Conservation (phyloP, 2,329 filamentous ascomycete species). For the Epichloe sibirici region DNA sequence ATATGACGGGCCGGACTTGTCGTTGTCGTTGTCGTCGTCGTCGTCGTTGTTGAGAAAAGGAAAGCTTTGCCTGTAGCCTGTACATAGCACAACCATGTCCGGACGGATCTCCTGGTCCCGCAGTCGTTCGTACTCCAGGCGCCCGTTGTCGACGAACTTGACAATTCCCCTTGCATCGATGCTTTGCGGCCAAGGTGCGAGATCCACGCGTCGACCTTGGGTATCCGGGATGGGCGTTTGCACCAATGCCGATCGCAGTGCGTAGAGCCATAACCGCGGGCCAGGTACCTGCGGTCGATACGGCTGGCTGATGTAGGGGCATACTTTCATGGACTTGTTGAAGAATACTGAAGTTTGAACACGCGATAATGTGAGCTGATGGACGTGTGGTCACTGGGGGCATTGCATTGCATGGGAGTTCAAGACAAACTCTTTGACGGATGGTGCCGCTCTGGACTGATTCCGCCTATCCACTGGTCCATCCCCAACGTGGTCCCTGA, state of each 20-base stretch:
- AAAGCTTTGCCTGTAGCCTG: slow-evolving; percentile 32
- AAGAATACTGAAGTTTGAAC: slow-evolving; percentile 22
- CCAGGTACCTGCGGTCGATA: slow-evolving; percentile 15
- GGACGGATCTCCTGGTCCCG: slow-evolving; percentile 20
- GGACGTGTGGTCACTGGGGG: too few species aligned
- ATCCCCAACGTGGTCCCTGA: slow-evolving; percentile 27
- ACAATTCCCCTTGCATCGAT: slow-evolving; percentile 22
- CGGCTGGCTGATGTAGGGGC: slow-evolving; percentile 24
- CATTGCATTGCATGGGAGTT: too few species aligned
- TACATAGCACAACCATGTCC: slow-evolving; percentile 31
- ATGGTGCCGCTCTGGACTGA: slow-evolving; percentile 21
- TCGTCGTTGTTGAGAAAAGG: slow-evolving; percentile 19
- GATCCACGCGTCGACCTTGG: slow-evolving; percentile 23
- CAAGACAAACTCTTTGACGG: slow-evolving; percentile 9
- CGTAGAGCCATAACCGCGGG: slow-evolving; percentile 10
- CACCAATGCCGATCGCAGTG: slow-evolving; percentile 22
- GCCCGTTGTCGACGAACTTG: slow-evolving; percentile 20
- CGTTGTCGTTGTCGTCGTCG: background rate
- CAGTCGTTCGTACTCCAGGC: slow-evolving; percentile 19
- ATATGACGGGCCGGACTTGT: slow-evolving; percentile 9
- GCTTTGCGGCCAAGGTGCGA: slow-evolving; percentile 29
- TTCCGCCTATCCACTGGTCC: slow-evolving; percentile 30
- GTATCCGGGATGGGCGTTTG: slow-evolving; percentile 23
- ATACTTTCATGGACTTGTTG: slow-evolving; percentile 24
- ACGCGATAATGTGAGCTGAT: too few species aligned